phyloP scores from a whole-genome alignment of 768 basidiomycete genomes.

The Pisolithus orientalis region DNA sequence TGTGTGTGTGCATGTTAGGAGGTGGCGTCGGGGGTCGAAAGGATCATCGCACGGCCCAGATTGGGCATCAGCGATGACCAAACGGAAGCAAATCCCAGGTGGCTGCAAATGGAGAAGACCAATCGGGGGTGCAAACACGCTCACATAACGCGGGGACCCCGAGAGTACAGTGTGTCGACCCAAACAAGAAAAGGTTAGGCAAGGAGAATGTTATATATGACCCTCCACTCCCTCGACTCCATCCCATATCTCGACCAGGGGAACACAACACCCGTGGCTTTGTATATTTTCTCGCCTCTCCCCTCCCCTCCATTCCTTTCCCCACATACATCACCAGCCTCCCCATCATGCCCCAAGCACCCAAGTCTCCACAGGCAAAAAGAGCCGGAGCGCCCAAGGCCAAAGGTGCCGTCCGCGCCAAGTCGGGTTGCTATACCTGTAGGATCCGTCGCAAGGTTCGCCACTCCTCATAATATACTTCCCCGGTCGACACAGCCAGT shows the following conservation, averaged over 20 bases:
- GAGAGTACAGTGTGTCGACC: not conserved
- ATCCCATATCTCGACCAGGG: no score
- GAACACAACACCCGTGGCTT: conserved; percentile 2
- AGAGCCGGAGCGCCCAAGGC: conserved; percentile 56
- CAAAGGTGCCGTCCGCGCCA: conserved; percentile 79
- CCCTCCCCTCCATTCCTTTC: conserved; percentile 9
- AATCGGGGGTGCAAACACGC: conserved; percentile 14
- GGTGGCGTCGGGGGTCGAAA: conserved; percentile 7
- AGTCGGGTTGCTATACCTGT: conserved; percentile 87
- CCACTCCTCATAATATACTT: conserved; percentile 2
- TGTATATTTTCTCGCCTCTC: not conserved
- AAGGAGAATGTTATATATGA: no score
- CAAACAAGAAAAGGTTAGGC: no score
- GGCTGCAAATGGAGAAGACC: not conserved
- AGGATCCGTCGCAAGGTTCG: conserved; percentile 77
- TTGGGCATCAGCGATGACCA: not conserved
- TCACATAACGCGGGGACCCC: conserved; percentile 16
- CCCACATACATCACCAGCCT: conserved; percentile 9
- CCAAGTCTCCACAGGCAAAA: conserved; percentile 36
- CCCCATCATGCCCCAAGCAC: conserved; percentile 32
- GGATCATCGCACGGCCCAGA: not conserved
- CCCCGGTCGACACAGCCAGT: conserved; percentile 3
- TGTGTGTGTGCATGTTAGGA: conserved; percentile 9
- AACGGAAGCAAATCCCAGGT: conserved; percentile 21
- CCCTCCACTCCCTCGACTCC: no score